These are phyloP conservation scores for Odonthalia washingtoniensis DNA, from an alignment of 31 red algal species.

Conservation along the genomic window DNA sequence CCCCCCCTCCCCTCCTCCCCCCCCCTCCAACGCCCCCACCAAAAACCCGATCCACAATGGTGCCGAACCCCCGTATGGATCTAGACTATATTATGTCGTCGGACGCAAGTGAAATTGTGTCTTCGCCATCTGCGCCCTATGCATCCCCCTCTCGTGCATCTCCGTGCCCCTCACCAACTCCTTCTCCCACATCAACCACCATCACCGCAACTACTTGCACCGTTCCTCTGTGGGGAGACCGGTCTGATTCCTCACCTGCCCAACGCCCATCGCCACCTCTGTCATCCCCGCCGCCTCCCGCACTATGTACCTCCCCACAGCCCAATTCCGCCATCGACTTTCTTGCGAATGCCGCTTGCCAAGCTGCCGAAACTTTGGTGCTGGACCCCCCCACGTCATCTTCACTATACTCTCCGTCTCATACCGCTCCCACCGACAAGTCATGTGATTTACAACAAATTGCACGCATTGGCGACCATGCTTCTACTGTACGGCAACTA, in stretches of 20 bases:
- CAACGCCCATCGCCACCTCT: background rate
- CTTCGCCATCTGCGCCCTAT: background rate
- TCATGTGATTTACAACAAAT: background rate
- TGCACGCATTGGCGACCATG: background rate
- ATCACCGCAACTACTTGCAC: background rate
- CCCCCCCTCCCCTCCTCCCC: no score
- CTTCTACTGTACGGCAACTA: background rate
- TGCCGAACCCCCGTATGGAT: conserved; percentile 1
- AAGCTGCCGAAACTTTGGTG: background rate
- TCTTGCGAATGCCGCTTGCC: background rate
- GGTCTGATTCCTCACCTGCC: background rate
- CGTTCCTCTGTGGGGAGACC: background rate
- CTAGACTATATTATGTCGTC: background rate
- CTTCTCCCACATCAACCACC: background rate
- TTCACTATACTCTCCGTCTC: background rate
- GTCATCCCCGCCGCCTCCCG: background rate
- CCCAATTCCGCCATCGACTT: background rate
- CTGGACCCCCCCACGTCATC: background rate
- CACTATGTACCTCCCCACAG: background rate
- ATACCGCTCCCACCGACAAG: background rate
- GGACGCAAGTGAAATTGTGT: background rate
- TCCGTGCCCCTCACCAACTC: background rate
- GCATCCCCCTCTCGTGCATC: background rate
- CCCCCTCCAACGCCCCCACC: no score
- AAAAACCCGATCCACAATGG: no score